Conservation (phyloP, 495 filamentous ascomycete genomes). For the Cladorrhinum samala region DNA sequence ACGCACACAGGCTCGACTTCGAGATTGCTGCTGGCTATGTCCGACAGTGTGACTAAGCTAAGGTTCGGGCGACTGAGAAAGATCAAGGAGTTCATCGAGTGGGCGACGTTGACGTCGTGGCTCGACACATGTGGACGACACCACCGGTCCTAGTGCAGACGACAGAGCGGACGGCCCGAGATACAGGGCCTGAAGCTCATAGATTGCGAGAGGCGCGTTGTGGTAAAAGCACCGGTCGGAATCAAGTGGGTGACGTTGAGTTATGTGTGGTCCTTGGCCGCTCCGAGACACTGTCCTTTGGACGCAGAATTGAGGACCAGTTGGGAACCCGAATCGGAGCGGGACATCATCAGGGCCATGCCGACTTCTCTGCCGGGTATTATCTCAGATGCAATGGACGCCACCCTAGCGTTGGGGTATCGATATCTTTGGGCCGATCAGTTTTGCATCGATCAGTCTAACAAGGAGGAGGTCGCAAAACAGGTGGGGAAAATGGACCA, state of each 20-base stretch:
- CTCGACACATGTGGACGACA: background rate
- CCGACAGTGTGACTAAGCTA: background rate
- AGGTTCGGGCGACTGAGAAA: background rate
- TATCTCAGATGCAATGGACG: background rate
- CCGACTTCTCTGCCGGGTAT: background rate
- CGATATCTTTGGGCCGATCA: background rate
- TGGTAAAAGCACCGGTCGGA: background rate
- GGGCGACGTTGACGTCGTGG: background rate
- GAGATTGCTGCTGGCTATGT: background rate
- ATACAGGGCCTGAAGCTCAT: background rate
- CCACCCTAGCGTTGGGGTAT: background rate
- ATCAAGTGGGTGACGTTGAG: background rate
- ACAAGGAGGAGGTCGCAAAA: background rate
- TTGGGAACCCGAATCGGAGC: background rate
- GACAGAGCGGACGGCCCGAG: background rate
- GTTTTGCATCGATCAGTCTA: background rate
- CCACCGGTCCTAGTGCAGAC: background rate
- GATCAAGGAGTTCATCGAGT: background rate
- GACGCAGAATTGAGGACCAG: background rate
- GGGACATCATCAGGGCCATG: background rate
- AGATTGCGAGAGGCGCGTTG: background rate
- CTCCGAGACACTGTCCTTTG: background rate
- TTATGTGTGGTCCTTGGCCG: background rate
- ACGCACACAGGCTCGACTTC: too few relatives aligned
- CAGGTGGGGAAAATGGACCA: conserved; percentile 2